Evolutionary conservation across 176 grass and related monocot species (phyloP).

Genomic region (Eleusine indica): DNA sequence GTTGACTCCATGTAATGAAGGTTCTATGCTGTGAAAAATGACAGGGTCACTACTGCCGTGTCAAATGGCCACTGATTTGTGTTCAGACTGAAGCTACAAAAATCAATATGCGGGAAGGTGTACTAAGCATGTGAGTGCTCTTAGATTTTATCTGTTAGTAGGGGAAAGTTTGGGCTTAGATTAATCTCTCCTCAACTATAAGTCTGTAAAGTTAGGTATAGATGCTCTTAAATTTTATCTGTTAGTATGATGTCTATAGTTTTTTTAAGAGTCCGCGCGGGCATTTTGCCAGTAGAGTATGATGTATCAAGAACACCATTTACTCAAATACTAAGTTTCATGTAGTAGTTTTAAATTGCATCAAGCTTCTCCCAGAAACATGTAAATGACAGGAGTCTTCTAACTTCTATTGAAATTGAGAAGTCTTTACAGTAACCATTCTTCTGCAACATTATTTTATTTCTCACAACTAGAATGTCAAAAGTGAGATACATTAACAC

Average conservation of each 20-base stretch:
- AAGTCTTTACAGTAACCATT: background rate
- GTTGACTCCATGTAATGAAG: conserved; percentile 85
- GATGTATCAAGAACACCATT: background rate
- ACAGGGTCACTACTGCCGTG: conserved; percentile 15
- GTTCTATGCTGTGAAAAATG: conserved; percentile 63
- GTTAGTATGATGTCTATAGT: too few species aligned
- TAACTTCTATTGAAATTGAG: background rate
- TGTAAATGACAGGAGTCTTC: background rate
- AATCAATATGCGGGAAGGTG: conserved; percentile 21
- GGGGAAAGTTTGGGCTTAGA: too few species aligned
- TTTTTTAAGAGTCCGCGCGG: too few species aligned
- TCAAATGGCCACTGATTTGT: too few species aligned
- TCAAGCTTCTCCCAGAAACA: background rate
- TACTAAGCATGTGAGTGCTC: conserved; percentile 10
- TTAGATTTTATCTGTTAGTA: background rate
- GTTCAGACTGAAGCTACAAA: background rate
- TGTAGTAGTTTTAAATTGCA: background rate
- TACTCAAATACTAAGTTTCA: background rate
- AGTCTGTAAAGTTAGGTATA: too few species aligned
- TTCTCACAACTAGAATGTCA: background rate
- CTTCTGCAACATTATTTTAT: background rate
- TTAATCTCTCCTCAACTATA: too few species aligned
- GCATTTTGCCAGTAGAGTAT: background rate
- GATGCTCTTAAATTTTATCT: too few species aligned
- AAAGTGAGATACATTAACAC: background rate